phyloP scores from a whole-genome alignment of 768 basidiomycete species.

The Tylopilus vinaceipallidus region DNA sequence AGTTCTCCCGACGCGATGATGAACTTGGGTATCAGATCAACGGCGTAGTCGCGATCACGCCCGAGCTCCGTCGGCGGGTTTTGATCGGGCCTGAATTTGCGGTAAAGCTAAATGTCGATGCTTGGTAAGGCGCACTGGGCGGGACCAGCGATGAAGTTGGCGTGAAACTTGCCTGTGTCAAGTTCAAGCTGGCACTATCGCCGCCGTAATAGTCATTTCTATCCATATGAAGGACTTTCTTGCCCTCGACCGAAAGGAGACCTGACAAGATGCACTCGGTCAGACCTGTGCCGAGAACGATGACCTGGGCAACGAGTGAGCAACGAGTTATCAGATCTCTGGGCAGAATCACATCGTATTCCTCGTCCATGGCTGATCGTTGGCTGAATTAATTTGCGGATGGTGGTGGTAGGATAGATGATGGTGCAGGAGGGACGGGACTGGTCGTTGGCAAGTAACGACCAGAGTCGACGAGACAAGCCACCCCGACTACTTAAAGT shows the following conservation, averaged over 20 bases:
- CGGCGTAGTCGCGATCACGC: constrained; percentile 95
- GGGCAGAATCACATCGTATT: constrained; percentile 76
- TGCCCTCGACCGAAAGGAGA: constrained; percentile 96
- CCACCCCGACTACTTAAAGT: constrained; percentile 28
- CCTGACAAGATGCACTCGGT: constrained; percentile 99
- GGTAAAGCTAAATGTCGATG: constrained; percentile 69
- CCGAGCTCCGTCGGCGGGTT: constrained; percentile 81
- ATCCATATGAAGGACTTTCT: constrained; percentile 99
- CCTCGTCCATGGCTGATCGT: constrained; percentile 84
- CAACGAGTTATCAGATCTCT: constrained; percentile 16
- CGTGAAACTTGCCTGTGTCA: constrained; percentile 76
- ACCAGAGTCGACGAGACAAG: constrained; percentile 3
- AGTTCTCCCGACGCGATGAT: constrained; percentile 98
- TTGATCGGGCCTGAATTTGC: constrained; percentile 85
- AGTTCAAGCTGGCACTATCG: constrained; percentile 93
- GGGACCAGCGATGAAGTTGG: constrained; percentile 4
- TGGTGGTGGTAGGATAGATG: constrained; percentile 9
- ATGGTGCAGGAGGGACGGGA: constrained; percentile 1
- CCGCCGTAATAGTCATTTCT: constrained; percentile 99
- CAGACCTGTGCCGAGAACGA: constrained; percentile 93
- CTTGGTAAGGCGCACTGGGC: constrained; percentile 14
- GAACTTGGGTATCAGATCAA: constrained; percentile 98
- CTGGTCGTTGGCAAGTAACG: constrained; percentile 17
- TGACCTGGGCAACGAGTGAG: constrained; percentile 51
- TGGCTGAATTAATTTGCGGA: constrained; percentile 11